Base-by-base conservation (phyloP, 2,329 filamentous ascomycete species). In the Tetracladium maxilliforme region DNA sequence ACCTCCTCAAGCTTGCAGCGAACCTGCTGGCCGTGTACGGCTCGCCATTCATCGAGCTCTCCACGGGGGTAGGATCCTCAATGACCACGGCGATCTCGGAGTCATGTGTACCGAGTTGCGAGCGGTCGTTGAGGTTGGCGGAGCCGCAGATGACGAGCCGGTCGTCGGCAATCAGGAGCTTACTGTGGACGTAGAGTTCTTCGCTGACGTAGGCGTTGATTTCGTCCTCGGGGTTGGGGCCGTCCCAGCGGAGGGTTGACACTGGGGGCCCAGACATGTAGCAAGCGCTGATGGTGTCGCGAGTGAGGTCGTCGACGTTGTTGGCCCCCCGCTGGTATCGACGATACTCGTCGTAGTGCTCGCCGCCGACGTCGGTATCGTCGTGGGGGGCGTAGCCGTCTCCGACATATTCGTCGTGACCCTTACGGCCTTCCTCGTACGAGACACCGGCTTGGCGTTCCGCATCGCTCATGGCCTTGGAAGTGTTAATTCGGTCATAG, bases 1-100 rank as follows among this genome's bases (percentile, higher is more conserved):
- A 72, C 18, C 86, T 70, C 13, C 87, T 78, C 8, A 94, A 72
- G 2, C 76, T 81, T 5, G 81, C 59, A 2, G 84, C 84, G 42
- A 87, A 86, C 29, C 67, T 64, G 7, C 73, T 74, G 6, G 81
- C 87, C 16, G 60, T 64, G 55, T 65, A 92, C 0, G 70, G 70
- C 13, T 61, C 56, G 4, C 81, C 80, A 33, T 75, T 64, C 80
- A 93, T 92, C 31, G 49, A 53, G 11, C 72, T 75, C 10, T 78
- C 66, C 10, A 92, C 56, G 2, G 71, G 56, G 2, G 73, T 68
- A 3, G 70, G 66, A 44, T 92, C 83, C 45, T 90, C 77, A 41
- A 93, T 80, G 29, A 92, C 64, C 34, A 92, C 78, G n/a, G 83
- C 82, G 28, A 93, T 82, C 46, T 93, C 84, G 2, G 74, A 82